Evolutionary conservation across 257 asterid species (phyloP).

Genomic region (Solanum arcanum): DNA sequence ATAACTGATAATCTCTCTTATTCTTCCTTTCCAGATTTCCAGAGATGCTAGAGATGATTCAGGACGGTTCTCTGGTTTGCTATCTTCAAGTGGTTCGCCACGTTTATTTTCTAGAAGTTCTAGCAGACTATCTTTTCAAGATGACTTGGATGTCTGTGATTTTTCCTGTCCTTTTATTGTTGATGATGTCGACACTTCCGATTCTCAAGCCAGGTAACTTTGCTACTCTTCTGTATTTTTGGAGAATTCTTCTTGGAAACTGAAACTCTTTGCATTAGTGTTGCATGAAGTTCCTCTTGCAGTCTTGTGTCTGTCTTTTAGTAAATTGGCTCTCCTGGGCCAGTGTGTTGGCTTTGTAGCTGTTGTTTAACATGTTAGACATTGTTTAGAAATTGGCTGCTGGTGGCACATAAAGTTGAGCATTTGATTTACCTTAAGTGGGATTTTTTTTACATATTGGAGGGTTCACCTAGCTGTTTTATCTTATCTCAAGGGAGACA

Average conservation of each 20-base stretch:
- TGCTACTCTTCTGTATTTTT: neutral
- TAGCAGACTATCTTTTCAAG: constrained; percentile 92
- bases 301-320: neutral
- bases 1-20: neutral
- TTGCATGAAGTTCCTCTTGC: neutral
- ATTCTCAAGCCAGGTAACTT: constrained; percentile 54
- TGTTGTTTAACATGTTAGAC: neutral
- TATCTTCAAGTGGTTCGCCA: constrained; percentile 87
- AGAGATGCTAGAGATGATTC: constrained; percentile 90
- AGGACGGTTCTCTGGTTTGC: constrained; percentile 85
- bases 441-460: neutral
- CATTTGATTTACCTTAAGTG: neutral
- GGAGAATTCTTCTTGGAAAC: neutral
- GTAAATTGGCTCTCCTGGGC: neutral
- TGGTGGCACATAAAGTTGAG: neutral
- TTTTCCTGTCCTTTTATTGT: constrained; percentile 90
- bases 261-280: neutral
- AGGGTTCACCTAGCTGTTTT: neutral
- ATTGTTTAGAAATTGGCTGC: neutral
- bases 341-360: neutral
- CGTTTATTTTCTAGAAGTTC: constrained; percentile 90
- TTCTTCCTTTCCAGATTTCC: constrained; percentile 31
- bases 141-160: constrained; percentile 77
- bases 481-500: neutral
- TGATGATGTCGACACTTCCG: constrained; percentile 82